Evolutionary conservation across 2,329 filamentous ascomycete species (phyloP), one percentile per base, ranked within the genome.

Genomic region (Apiospora koreana): DNA sequence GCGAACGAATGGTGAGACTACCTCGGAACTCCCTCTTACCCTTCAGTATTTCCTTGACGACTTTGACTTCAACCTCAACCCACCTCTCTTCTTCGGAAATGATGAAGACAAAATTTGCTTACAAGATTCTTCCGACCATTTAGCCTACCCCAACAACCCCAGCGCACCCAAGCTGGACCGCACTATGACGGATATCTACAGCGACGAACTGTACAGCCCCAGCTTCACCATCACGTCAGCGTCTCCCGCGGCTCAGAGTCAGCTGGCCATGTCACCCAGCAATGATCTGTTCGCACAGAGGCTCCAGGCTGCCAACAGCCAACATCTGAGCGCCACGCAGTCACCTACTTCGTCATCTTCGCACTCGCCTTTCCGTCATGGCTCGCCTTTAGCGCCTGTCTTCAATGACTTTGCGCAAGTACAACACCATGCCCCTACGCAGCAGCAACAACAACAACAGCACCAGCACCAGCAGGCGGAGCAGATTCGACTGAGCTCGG

Each of bases 151-250:
- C 72, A 84, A 85, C 69, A 69, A 69, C 69, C 68, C 64, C 38
- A 71, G 68, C 48, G 84, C 91, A 35, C 92, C 94, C 35, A 96
- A 95, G 81, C 88, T 97, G 73, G 92, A 94, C 75, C 88, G 94
- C 70, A 96, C 94, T 0, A 94, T 96, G 83, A 95, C 94, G 23
- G 94, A 97, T 77, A 88, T 94, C 67, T 95, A 93, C 77, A 88
- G 90, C 76, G 95, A 97, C 79, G 94, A 96, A 80, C 87, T 97
- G 0, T 97, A 93, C 84, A 94, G 92, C 75, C 91, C 92, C 0
- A 87, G 86, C 75, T 90, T 91, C 71, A 85, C 84, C 43, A 85
- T 91, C 76, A 87, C 87, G 0, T 86, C 88, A 0, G 83, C 89
- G 5, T 83, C 89, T 3, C 85, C 87, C 14, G 82, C 85, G 10